Base-by-base conservation (phyloP, 352 stramenopile genomes). In the Phytophthora vignae region DNA sequence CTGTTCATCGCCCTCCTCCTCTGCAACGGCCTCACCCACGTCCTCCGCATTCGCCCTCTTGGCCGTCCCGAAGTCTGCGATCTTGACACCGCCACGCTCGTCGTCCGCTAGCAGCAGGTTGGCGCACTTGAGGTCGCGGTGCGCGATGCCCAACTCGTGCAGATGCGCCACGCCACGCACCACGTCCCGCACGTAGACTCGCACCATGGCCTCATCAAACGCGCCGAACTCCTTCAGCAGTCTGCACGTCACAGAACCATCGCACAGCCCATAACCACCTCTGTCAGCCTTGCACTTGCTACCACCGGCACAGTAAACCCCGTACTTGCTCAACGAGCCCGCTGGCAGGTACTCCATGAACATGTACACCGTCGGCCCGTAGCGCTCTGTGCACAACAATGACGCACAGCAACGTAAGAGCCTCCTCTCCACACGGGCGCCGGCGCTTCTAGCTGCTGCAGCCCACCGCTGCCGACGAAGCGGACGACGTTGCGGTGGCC, bases 101-200 rank as follows among this genome's bases (percentile, higher is more conserved):
- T 78, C 71, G 36, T 83, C 74, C 8, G 81, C 81, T 21, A 97
- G 73, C 19, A 97, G 69, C 49, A 97, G 60, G 63, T 97, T 97
- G 36, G 87, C 90, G 58, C 85, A 95, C 71, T 97, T 98, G 58
- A 97, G 82, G 67, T 97, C 91, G 46, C 92, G 85, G 54, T 98
- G 92, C 3, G 90, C 87, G 55, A 98, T 83, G 27, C 80, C 78
- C 25, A 83, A 72, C 8, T 57, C 66, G 64, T 97, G 92, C 46
- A 97, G 74, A 64, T 97, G 95, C 4, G 57, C 66, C 38, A 98
- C 72, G 8, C 88, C 90, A 1, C 57, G 56, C 14, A 92, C 73
- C 44, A 97, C 68, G 40, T 95, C 81, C 2, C 67, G 76, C 0
- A 80, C 74, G 60, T 95, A 96, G 19, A 60, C 53, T 19, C 81